These are phyloP conservation scores for Ilyonectria mors-panacis DNA, from an alignment of 2,329 filamentous ascomycete genomes.

Conservation along the genomic window DNA sequence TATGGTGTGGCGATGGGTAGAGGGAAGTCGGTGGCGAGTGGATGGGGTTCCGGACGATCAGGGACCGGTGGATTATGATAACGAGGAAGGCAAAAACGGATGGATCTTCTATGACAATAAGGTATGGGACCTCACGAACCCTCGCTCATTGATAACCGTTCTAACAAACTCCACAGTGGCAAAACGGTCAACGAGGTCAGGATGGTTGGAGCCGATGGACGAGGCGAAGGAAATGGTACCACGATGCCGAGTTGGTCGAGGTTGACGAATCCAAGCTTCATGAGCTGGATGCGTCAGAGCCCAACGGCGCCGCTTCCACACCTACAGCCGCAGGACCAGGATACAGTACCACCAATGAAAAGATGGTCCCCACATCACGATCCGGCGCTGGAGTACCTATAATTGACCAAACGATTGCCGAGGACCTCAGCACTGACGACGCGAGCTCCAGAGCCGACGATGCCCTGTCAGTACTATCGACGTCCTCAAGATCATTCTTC, in stretches of 20 bases:
- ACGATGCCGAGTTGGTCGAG: conserved; percentile 95
- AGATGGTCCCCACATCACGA: conserved; percentile 52
- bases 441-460: conserved; percentile 56
- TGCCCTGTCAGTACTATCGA: conserved; percentile 62
- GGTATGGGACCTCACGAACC: conserved; percentile 61
- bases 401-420: conserved; percentile 44
- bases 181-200: conserved; percentile 84
- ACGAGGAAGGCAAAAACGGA: conserved; percentile 76
- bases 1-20: conserved; percentile 82
- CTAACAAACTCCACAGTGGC: conserved; percentile 75
- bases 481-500: conserved; percentile 64
- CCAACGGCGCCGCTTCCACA: conserved; percentile 40
- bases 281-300: conserved; percentile 57
- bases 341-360: conserved; percentile 56
- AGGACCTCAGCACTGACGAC: conserved; percentile 46
- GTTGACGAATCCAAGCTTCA: conserved; percentile 58
- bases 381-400: conserved; percentile 40
- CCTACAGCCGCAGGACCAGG: conserved; percentile 44
- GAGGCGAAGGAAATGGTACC: conserved; percentile 93
- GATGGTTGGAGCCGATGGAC: conserved; percentile 98
- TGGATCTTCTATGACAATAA: conserved; percentile 99
- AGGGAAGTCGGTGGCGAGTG: conserved; percentile 88
- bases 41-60: conserved; percentile 77
- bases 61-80: conserved; percentile 64
- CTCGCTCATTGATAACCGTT: not conserved